These are phyloP conservation scores for Cronartium quercuum DNA, from an alignment of 1,284 basidiomycete genomes.

Conservation along the genomic window DNA sequence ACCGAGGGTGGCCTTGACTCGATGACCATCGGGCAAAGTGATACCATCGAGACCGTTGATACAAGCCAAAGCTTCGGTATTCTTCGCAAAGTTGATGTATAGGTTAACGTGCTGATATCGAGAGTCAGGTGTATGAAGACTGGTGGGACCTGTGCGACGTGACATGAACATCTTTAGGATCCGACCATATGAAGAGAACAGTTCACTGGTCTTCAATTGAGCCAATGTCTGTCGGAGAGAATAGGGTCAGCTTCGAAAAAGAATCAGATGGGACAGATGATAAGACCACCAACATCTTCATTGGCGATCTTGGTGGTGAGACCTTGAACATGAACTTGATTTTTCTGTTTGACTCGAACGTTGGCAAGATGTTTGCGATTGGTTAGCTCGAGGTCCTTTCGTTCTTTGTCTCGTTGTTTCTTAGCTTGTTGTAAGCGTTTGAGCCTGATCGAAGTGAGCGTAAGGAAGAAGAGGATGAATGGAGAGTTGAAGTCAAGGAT, in stretches of 20 bases:
- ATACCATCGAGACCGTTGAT: slow-evolving; percentile 90
- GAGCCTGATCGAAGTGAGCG: slow-evolving; percentile 58
- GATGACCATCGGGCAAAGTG: slow-evolving; percentile 66
- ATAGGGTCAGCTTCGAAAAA: slow-evolving; percentile 37
- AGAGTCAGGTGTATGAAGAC: slow-evolving; percentile 53
- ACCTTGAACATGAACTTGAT: slow-evolving; percentile 92
- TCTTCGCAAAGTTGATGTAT: slow-evolving; percentile 90
- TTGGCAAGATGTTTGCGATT: slow-evolving; percentile 84
- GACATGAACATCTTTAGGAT: slow-evolving; percentile 91
- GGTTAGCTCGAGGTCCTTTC: slow-evolving; percentile 85
- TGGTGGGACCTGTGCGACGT: slow-evolving; percentile 73
- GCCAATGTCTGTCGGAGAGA: slow-evolving; percentile 67
- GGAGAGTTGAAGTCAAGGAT: neutral
- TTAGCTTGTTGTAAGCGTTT: slow-evolving; percentile 93
- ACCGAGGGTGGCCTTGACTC: slow-evolving; percentile 88
- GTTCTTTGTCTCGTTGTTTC: slow-evolving; percentile 87
- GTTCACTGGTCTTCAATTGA: slow-evolving; percentile 87
- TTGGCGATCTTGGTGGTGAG: slow-evolving; percentile 84
- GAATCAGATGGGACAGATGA: neutral
- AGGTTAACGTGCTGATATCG: slow-evolving; percentile 70
- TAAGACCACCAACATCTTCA: slow-evolving; percentile 70
- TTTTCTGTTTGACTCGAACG: slow-evolving; percentile 91
- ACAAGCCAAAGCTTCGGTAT: slow-evolving; percentile 89
- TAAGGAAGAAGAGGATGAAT: slow-evolving; percentile 28
- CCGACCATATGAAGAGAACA: slow-evolving; percentile 98